A percentile compares a stretch with the other conserved stretches of the same genome.
These are phyloP conservation scores for Pseudogymnoascus sp. DNA, from an alignment of 2,329 filamentous ascomycete species.

Conservation along the genomic window DNA sequence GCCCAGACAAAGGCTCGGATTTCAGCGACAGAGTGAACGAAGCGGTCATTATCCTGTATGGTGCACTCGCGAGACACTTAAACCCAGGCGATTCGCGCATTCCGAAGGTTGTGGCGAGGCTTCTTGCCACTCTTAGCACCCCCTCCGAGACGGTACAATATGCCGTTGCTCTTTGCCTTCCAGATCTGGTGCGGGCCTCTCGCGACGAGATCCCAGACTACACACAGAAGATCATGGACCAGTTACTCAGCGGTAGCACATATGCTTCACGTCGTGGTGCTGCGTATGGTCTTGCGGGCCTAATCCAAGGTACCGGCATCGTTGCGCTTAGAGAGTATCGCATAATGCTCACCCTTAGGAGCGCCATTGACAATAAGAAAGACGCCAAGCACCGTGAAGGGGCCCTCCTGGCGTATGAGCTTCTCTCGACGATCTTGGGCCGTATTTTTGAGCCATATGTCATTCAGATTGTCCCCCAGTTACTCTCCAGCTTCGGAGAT, in stretches of 20 bases:
- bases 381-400: conserved; percentile 83
- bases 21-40: conserved; percentile 88
- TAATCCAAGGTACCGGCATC: conserved; percentile 83
- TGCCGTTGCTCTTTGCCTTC: conserved; percentile 88
- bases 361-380: conserved; percentile 91
- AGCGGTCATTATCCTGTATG: conserved; percentile 95
- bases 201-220: conserved; percentile 72
- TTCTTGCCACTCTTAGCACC: conserved; percentile 82
- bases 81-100: conserved; percentile 78
- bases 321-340: conserved; percentile 74
- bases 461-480: conserved; percentile 86
- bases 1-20: conserved; percentile 72
- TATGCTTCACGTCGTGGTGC: conserved; percentile 91
- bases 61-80: conserved; percentile 83
- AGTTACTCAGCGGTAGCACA: conserved; percentile 77
- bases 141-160: conserved; percentile 96
- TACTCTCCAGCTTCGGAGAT: conserved; percentile 86
- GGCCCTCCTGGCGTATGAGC: conserved; percentile 81
- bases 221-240: conserved; percentile 71
- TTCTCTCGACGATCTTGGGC: conserved; percentile 78
- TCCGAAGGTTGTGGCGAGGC: conserved; percentile 76
- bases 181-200: conserved; percentile 78
- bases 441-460: conserved; percentile 93
- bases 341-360: conserved; percentile 72
- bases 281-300: conserved; percentile 86